These are phyloP conservation scores for Xylaria scruposa DNA, from an alignment of 495 filamentous ascomycete genomes.

Conservation along the genomic window DNA sequence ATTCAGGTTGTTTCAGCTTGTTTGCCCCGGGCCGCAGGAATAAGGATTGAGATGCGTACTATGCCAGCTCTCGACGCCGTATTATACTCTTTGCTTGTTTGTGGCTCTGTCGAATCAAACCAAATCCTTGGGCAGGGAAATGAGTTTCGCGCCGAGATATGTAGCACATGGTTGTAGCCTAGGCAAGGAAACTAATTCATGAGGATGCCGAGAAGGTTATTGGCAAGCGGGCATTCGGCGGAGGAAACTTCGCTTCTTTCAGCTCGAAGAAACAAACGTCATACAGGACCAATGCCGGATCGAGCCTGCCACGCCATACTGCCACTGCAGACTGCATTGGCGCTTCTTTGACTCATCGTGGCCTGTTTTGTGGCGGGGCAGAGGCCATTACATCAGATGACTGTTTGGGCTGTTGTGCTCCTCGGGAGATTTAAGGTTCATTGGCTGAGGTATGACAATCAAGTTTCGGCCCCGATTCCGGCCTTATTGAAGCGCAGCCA, in stretches of 20 bases:
- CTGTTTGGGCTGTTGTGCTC: neutral
- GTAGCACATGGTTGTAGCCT: neutral
- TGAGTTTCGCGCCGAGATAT: neutral
- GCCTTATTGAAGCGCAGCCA: neutral
- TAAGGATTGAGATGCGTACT: neutral
- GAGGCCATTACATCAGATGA: slow-evolving; percentile 3
- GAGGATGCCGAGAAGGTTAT: slow-evolving; percentile 12
- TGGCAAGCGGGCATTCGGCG: neutral
- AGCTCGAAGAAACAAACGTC: slow-evolving; percentile 22
- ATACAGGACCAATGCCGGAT: slow-evolving; percentile 16
- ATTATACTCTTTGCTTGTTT: neutral
- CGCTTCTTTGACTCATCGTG: slow-evolving; percentile 9
- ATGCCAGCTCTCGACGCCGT: neutral
- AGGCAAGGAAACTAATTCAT: neutral
- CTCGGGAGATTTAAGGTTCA: slow-evolving; percentile 7
- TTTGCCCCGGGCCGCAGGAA: neutral
- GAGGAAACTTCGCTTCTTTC: neutral
- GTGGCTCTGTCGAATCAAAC: neutral
- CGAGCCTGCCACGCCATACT: slow-evolving; percentile 13
- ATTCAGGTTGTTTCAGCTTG: neutral
- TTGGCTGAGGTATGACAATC: neutral
- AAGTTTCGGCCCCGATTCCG: neutral
- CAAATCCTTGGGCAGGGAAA: too few species aligned
- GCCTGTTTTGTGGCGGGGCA: neutral
- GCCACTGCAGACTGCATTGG: slow-evolving; percentile 1